Evolutionary conservation across 441 rosid species (phyloP), one percentile per base, ranked within the genome.

Genomic region (Croton laevigatus): DNA sequence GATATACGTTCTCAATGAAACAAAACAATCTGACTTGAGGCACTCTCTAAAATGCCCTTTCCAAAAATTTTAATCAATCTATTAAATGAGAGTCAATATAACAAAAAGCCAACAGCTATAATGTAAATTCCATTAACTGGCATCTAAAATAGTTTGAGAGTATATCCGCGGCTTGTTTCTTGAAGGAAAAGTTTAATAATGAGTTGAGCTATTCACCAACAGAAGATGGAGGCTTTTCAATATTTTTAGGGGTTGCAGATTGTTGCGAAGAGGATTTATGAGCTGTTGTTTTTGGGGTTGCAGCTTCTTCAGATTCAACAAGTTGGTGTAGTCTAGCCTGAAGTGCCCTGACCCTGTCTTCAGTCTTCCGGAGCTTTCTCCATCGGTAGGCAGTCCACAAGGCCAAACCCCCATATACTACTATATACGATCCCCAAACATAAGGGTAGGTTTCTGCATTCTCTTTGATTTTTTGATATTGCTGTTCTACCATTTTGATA

Each of bases 361-460:
- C 99, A 0, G 97, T 90, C 78, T 82, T 89, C 9, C 98, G 84
- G 48, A 94, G 96, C 78, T 85, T 93, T 75, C 93, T 88, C 94
- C 91, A 90, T 66, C 99, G 80, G 76, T 92, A 91, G 20, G 86
- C 62, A 7, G 80, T 71, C 96, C 96, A 94, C 57, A 90, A 88
- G 66, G 73, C 84, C 23, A 92, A 86, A 66, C 93, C 91, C 3
- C 99, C 98, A 38, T 94, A 92, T 37, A 92, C 98, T 65, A 88
- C 78, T 7, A 81, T 83, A 57, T 92, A 94, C 0, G 98, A 94
- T 62, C 83, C 98, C 99, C 99, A 94, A 34, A 90, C 97, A 13
- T 85, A 92, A 4, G 99, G 99, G 65, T 88, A 94, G 55, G 93
- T 84, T 81, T 91, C 95, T 0, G 96, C 96, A 36, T 94, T 80